Base-by-base conservation (phyloP, 208 protist genomes). In the Acanthamoeba healyi region DNA sequence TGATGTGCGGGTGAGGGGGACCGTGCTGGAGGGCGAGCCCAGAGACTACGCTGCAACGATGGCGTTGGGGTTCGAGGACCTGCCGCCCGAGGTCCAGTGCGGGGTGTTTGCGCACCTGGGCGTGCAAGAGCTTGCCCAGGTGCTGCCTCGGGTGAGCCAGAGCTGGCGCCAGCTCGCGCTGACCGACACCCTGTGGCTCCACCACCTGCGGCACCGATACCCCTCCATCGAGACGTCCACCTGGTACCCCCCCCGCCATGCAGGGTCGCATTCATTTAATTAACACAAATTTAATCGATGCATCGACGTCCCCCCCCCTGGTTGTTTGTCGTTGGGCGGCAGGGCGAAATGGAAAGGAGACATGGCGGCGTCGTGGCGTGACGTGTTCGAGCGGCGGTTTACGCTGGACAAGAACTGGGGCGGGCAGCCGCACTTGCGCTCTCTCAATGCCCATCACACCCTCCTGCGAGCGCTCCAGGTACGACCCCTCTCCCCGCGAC, bases 71-170 rank as follows among this genome's bases (percentile, higher is more conserved):
- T 86, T 86, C 42, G 77, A 86, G 12, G 77, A 86, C 44, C n/a
- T 86, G 77, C 77, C 77, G 29, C 12, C 29, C 5, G 77, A 86
- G 46, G 77, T 86, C 6, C 77, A 86, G 29, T 86, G 77, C 46
- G 46, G n/a, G 24, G 77, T 86, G 42, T 58, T 86, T 17, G 77
- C 44, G 2, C 77, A 58, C 4, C 77, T 86, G 29, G 7, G 7
- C 2, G n/a, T 36, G 44, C 44, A 14, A 6, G 77, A 86, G 46
- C 40, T 86, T 40, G 46, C 26, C 29, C 32, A 26, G 22, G 44
- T 86, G 44, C 24, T 51, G 17, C 5, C 77, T 12, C 5, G 15
- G n/a, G 77, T 86, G 26, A 86, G 77, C 32, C 77, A 58, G 15
- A n/a, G 29, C 44, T 86, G 77, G 77, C 46, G 34, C 0, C 77